Evolutionary conservation across 2,329 filamentous ascomycete genomes (phyloP), one percentile per base, ranked within the genome.

Genomic region (Aspergillus piperis): DNA sequence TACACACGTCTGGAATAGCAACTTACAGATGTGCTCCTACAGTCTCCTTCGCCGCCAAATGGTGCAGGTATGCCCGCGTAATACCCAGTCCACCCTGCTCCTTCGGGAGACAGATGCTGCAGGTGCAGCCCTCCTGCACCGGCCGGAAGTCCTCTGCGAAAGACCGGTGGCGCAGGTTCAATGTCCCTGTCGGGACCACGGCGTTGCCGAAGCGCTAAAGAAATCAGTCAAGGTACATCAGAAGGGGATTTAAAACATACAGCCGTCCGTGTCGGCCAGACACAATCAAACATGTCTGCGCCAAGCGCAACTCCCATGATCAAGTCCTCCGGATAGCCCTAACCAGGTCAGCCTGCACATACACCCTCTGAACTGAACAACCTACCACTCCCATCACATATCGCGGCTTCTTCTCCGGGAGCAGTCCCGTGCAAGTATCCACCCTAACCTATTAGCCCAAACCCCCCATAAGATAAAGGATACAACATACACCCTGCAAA

Each of bases 271-370:
- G 95, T 98, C 1, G 95, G 96, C 95, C 95, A 99, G 6, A 99
- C 95, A 73, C 96, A 99, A 78, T 99, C 95, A 74, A 99, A 99
- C 95, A 99, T 99, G 78, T 99, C 95, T 52, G 95, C 95, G 3
- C 95, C 95, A 0, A 99, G 83, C 1, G 95, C 95, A 3, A 97
- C 88, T 56, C 92, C 96, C 41, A 99, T 93, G 2, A 99, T 86
- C 58, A 99, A 82, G 72, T 99, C 95, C 79, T 98, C 95, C 1
- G 95, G 95, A 75, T 97, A 99, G 11, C 95, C 92, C 83, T 86
- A 56, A 25, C 52, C 11, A 56, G 13, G 30, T 44, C 7, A 53
- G 44, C 49, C 25, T 19, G 11, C 30, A 36, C 10, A 11, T 41
- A 27, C n/a, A 11, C 15, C 36, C 53, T 17, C 51, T 19, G 4